Percentiles rank a stretch among this genome's conserved stretches.
Evolutionary conservation across 768 basidiomycete genomes (phyloP).

Genomic region (Porphyrellus cyaneotinctus): DNA sequence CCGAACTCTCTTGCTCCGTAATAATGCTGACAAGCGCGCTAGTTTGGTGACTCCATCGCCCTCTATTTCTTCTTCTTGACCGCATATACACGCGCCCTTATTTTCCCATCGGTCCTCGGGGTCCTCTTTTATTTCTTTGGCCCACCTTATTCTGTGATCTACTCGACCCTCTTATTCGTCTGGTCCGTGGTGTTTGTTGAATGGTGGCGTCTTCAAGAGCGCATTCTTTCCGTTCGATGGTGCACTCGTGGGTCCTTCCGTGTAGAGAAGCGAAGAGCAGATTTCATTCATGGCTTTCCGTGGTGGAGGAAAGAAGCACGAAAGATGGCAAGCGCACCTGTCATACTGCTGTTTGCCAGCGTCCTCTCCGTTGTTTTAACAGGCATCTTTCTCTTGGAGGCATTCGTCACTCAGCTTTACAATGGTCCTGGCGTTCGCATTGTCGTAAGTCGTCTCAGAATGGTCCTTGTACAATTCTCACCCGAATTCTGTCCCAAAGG

Average conservation of each 20-base stretch:
- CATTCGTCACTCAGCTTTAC: constrained; percentile 86
- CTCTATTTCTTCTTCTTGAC: constrained; percentile 89
- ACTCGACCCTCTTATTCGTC: constrained; percentile 69
- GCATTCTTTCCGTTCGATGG: constrained; percentile 77
- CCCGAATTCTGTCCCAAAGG: constrained; percentile 36
- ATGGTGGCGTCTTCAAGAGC: constrained; percentile 87
- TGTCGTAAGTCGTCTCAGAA: constrained; percentile 50
- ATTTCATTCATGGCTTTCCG: constrained; percentile 48
- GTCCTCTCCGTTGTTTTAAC: constrained; percentile 70
- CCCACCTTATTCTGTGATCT: constrained; percentile 69
- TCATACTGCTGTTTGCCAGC: constrained; percentile 69
- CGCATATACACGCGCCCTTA: constrained; percentile 75
- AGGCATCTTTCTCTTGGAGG: constrained; percentile 82
- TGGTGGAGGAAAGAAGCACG: constrained; percentile 78
- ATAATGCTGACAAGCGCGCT: neutral
- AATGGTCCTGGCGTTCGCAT: constrained; percentile 78
- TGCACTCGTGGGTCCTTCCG: constrained; percentile 73
- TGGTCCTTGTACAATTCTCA: neutral
- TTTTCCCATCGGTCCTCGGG: constrained; percentile 73
- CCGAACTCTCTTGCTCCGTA: neutral
- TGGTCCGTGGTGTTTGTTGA: constrained; percentile 90
- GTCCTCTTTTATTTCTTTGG: constrained; percentile 65
- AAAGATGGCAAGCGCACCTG: constrained; percentile 63
- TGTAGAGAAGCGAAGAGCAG: constrained; percentile 68
- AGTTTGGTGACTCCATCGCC: constrained; percentile 80